Evolutionary conservation across 495 filamentous ascomycete species (phyloP).

Genomic region (Hypoxylon crocopeplum): DNA sequence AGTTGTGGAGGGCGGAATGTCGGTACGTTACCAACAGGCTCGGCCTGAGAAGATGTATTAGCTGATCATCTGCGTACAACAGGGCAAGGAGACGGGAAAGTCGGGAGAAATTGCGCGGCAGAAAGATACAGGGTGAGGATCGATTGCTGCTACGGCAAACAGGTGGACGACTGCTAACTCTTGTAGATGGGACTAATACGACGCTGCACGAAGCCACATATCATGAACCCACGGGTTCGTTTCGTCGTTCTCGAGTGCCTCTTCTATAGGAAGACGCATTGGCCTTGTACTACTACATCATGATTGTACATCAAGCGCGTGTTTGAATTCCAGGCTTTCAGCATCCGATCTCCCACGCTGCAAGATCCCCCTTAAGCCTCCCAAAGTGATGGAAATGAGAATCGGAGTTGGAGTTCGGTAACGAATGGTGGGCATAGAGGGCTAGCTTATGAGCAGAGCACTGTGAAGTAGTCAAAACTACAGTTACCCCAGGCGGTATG

Average conservation of each 20-base stretch:
- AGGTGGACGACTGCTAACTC: not conserved
- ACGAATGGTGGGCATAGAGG: too few relatives aligned
- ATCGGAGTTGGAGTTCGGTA: too few relatives aligned
- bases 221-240: not conserved
- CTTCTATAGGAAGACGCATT: not conserved
- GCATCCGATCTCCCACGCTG: not conserved
- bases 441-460: too few relatives aligned
- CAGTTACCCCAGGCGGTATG: too few relatives aligned
- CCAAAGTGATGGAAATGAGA: too few relatives aligned
- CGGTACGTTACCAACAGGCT: constrained; percentile 44
- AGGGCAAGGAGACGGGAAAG: constrained; percentile 80
- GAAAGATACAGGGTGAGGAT: constrained; percentile 80
- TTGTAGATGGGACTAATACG: constrained; percentile 25
- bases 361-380: not conserved
- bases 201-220: not conserved
- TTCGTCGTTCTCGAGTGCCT: constrained; percentile 1
- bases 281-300: constrained; percentile 16
- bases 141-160: not conserved
- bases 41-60: not conserved
- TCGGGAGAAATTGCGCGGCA: constrained; percentile 74
- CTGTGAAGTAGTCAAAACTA: too few relatives aligned
- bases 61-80: constrained; percentile 21
- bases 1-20: constrained; percentile 86
- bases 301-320: constrained; percentile 15
- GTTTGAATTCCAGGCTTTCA: constrained; percentile 3